Conservation (phyloP, 2,329 filamentous ascomycete species). For the Chaetomiaceae sp. region DNA sequence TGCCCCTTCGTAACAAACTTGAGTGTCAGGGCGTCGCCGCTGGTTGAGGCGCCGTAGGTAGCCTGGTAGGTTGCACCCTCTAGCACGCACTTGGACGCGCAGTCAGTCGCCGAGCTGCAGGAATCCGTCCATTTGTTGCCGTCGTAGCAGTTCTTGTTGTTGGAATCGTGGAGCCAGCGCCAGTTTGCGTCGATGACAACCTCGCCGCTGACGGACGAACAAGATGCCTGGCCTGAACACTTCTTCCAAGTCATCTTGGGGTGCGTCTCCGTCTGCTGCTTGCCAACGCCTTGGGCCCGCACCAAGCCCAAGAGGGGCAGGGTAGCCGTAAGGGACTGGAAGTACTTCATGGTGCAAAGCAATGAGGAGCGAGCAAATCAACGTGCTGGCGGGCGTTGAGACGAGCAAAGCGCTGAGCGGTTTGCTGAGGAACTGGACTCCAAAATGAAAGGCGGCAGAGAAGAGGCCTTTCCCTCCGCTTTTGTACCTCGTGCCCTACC, state of each 20-base stretch:
- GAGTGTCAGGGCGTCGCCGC: conserved; percentile 41
- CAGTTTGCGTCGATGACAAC: conserved; percentile 39
- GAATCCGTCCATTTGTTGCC: conserved; percentile 35
- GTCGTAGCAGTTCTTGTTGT: conserved; percentile 43
- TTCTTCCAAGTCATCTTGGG: conserved; percentile 19
- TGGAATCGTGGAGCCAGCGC: conserved; percentile 45
- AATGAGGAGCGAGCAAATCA: not conserved
- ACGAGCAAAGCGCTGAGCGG: too few species aligned
- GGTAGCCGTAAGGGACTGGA: conserved; percentile 20
- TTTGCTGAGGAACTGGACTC: too few species aligned
- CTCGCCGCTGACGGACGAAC: conserved; percentile 19
- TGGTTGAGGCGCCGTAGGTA: conserved; percentile 43
- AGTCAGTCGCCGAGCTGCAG: conserved; percentile 35
- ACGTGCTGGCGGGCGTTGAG: not conserved
- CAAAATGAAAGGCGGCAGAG: not conserved
- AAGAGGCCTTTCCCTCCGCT: not conserved
- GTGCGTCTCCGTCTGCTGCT: conserved; percentile 14
- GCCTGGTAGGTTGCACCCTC: conserved; percentile 40
- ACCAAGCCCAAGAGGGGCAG: conserved; percentile 17
- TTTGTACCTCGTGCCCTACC: too few species aligned
- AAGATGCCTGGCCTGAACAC: conserved; percentile 21
- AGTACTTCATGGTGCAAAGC: conserved; percentile 12
- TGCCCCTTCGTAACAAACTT: conserved; percentile 45
- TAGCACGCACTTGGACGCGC: conserved; percentile 39
- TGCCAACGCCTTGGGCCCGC: conserved; percentile 17